Evolutionary conservation across 2,329 filamentous ascomycete species (phyloP).

Genomic region (Colletotrichum musae): DNA sequence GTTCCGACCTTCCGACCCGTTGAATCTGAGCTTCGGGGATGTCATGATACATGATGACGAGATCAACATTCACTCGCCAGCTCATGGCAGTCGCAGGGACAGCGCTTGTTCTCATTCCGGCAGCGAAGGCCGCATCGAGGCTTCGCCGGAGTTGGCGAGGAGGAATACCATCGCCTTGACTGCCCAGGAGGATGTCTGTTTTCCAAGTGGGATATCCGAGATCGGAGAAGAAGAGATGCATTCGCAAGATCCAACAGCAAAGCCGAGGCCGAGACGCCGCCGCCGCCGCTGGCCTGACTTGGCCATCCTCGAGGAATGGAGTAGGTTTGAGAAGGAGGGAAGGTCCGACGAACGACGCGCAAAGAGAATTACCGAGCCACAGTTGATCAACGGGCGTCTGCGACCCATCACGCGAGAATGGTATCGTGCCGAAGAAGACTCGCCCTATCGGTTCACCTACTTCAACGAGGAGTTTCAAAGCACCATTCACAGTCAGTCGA

Average conservation of each 20-base stretch:
- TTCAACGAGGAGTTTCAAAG: slow-evolving; percentile 98
- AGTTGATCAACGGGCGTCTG: slow-evolving; percentile 90
- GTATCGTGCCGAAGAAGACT: slow-evolving; percentile 90
- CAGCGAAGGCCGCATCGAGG: slow-evolving; percentile 39
- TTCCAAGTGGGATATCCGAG: slow-evolving; percentile 86
- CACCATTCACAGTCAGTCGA: slow-evolving; percentile 95
- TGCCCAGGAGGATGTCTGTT: slow-evolving; percentile 92
- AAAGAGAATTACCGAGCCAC: slow-evolving; percentile 94
- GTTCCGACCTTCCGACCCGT: slow-evolving; percentile 63
- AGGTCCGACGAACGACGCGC: slow-evolving; percentile 85
- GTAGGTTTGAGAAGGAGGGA: slow-evolving; percentile 88
- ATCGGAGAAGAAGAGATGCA: slow-evolving; percentile 82
- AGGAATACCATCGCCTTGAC: slow-evolving; percentile 74
- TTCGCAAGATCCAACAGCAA: slow-evolving; percentile 55
- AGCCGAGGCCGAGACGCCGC: slow-evolving; percentile 58
- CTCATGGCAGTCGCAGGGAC: slow-evolving; percentile 44
- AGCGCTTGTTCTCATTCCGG: slow-evolving; percentile 52
- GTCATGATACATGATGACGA: slow-evolving; percentile 78
- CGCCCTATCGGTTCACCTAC: slow-evolving; percentile 96
- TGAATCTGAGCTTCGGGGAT: slow-evolving; percentile 75
- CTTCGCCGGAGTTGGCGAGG: slow-evolving; percentile 47
- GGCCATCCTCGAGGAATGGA: slow-evolving; percentile 89
- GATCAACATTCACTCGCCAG: slow-evolving; percentile 57
- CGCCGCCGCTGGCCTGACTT: slow-evolving; percentile 89
- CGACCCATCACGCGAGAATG: slow-evolving; percentile 85